A percentile compares a stretch with the other conserved stretches of the same genome.
Evolutionary conservation across 495 filamentous ascomycete species (phyloP).

Genomic region (Penicillium arizonense): DNA sequence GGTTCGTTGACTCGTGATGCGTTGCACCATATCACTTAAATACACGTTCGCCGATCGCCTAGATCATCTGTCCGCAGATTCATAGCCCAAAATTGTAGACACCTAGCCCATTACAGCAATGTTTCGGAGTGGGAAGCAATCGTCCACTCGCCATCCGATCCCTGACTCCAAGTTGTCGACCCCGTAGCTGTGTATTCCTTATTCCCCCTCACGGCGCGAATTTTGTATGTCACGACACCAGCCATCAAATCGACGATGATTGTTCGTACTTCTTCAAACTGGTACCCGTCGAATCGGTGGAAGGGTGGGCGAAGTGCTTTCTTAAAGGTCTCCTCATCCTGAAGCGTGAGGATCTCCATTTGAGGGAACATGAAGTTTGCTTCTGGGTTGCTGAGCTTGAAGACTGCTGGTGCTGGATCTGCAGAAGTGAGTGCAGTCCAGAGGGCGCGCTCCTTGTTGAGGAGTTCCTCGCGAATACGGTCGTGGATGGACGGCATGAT

Average conservation of each 20-base stretch:
- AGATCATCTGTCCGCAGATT: background rate
- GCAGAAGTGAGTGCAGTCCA: constrained; percentile 47
- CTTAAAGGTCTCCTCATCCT: constrained; percentile 25
- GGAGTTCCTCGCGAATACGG: constrained; percentile 42
- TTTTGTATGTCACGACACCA: constrained; percentile 36
- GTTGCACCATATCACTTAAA: constrained; percentile 13
- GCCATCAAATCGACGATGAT: constrained; percentile 50
- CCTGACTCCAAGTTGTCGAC: constrained; percentile 46
- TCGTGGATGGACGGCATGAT: constrained; percentile 44
- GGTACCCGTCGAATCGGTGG: constrained; percentile 43
- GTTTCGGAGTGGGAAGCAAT: constrained; percentile 41
- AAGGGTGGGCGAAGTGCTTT: constrained; percentile 36
- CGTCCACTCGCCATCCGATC: constrained; percentile 45
- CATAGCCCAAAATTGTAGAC: background rate
- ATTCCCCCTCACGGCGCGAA: constrained; percentile 28
- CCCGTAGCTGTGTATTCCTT: constrained; percentile 31
- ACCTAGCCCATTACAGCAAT: constrained; percentile 15
- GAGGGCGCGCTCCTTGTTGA: constrained; percentile 37
- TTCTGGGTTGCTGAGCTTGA: constrained; percentile 35
- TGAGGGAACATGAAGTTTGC: constrained; percentile 42
- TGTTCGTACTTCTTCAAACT: constrained; percentile 36
- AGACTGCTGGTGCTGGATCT: constrained; percentile 38
- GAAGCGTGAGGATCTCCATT: constrained; percentile 32
- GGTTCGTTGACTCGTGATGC: constrained; percentile 18
- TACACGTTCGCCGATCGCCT: constrained; percentile 5